Conservation (phyloP, 2,329 filamentous ascomycete genomes). For the Fusarium paranaense region DNA sequence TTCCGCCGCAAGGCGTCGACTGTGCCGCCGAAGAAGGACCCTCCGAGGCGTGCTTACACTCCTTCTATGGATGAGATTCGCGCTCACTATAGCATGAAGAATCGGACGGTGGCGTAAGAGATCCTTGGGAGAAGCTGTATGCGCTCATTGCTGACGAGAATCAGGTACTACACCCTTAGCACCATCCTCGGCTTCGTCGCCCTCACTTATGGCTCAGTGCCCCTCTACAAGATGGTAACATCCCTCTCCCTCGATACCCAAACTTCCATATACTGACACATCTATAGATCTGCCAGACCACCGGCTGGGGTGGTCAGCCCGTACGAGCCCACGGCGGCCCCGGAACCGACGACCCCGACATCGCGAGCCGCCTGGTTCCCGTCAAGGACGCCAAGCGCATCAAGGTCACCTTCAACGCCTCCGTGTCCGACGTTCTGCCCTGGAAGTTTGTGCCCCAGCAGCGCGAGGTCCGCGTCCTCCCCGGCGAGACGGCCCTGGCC, state of each 20-base stretch:
- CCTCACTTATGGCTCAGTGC: conserved; percentile 85
- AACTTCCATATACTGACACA: neutral
- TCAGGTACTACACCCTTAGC: conserved; percentile 79
- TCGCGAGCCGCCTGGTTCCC: conserved; percentile 81
- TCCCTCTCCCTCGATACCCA: neutral
- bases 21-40: conserved; percentile 39
- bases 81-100: conserved; percentile 74
- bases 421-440: conserved; percentile 92
- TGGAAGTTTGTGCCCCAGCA: conserved; percentile 99
- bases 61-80: conserved; percentile 72
- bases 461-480: conserved; percentile 93
- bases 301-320: conserved; percentile 93
- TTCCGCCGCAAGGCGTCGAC: conserved; percentile 49
- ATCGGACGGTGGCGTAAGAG: conserved; percentile 66
- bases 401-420: conserved; percentile 95
- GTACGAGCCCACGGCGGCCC: conserved; percentile 77
- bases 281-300: conserved; percentile 81
- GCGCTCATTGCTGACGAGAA: conserved; percentile 29
- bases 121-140: neutral
- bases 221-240: conserved; percentile 85
- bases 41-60: conserved; percentile 39
- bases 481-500: conserved; percentile 94
- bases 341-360: conserved; percentile 68
- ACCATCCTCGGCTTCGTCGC: conserved; percentile 84
- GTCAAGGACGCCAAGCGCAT: conserved; percentile 85